Percentiles rank a stretch among this genome's conserved stretches.
phyloP scores from a whole-genome alignment of 2,329 filamentous ascomycete species.

The Phialocephala subalpina region DNA sequence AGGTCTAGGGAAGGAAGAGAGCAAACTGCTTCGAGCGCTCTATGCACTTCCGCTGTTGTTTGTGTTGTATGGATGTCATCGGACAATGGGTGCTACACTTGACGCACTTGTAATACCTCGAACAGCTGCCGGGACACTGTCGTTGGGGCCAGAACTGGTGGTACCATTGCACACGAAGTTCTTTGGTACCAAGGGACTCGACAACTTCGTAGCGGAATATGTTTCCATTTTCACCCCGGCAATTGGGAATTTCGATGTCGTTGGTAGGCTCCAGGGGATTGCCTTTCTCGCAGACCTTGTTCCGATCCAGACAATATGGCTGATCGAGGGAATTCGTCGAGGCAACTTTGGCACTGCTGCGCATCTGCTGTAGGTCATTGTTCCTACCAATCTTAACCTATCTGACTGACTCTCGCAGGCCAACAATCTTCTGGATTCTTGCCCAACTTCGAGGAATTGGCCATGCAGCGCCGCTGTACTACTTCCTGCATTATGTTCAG shows the following conservation, averaged over 20 bases:
- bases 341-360: conserved; percentile 42
- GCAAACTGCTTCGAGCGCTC: conserved; percentile 31
- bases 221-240: conserved; percentile 36
- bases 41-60: conserved; percentile 36
- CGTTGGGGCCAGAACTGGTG: background rate
- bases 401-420: conserved; percentile 5
- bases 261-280: conserved; percentile 34
- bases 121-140: background rate
- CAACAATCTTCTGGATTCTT: conserved; percentile 38
- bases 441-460: conserved; percentile 44
- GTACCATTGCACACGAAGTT: conserved; percentile 23
- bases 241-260: conserved; percentile 29
- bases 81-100: conserved; percentile 27
- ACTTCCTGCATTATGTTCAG: conserved; percentile 47
- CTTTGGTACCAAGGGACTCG: conserved; percentile 30
- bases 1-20: conserved; percentile 41
- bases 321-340: conserved; percentile 41
- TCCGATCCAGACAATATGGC: conserved; percentile 41
- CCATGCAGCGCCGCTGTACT: conserved; percentile 46
- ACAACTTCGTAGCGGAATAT: conserved; percentile 32
- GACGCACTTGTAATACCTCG: background rate
- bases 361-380: conserved; percentile 22
- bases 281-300: conserved; percentile 40
- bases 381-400: background rate
- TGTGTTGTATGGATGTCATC: conserved; percentile 26